These are phyloP conservation scores for Aspergillus pseudoterreus DNA, from an alignment of 2,329 filamentous ascomycete species.

Conservation along the genomic window DNA sequence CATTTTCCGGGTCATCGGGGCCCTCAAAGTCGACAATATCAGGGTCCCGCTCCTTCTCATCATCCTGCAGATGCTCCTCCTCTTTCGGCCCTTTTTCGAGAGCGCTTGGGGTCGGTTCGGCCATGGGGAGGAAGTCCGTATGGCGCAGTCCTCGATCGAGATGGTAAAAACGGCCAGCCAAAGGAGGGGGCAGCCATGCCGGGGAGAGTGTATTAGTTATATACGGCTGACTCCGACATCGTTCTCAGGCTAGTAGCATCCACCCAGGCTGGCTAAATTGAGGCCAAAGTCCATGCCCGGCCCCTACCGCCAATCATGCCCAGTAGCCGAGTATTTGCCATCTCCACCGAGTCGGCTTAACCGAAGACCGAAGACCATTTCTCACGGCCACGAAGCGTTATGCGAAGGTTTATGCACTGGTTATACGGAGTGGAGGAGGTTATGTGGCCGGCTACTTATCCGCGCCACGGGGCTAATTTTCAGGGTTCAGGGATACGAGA, in stretches of 20 bases:
- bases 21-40: conserved; percentile 18
- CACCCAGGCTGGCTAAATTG: neutral
- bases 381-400: neutral
- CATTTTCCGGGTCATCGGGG: conserved; percentile 29
- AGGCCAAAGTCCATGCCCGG: neutral
- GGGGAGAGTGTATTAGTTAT: neutral
- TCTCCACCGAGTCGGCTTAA: neutral
- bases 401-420: neutral
- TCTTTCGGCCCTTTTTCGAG: neutral
- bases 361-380: neutral
- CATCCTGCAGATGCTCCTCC: neutral
- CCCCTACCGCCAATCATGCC: neutral
- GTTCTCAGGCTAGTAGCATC: neutral
- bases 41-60: neutral
- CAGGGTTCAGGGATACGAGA: too few relatives aligned
- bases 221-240: neutral
- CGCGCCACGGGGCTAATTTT: too few relatives aligned
- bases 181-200: neutral
- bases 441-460: neutral
- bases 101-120: neutral
- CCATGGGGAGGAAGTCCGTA: neutral
- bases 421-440: neutral
- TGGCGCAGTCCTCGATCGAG: neutral
- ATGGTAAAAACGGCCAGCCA: too few relatives aligned
- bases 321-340: neutral